These are phyloP conservation scores for Halophytophthora polymorphica DNA, from an alignment of 352 stramenopile genomes.

Conservation along the genomic window DNA sequence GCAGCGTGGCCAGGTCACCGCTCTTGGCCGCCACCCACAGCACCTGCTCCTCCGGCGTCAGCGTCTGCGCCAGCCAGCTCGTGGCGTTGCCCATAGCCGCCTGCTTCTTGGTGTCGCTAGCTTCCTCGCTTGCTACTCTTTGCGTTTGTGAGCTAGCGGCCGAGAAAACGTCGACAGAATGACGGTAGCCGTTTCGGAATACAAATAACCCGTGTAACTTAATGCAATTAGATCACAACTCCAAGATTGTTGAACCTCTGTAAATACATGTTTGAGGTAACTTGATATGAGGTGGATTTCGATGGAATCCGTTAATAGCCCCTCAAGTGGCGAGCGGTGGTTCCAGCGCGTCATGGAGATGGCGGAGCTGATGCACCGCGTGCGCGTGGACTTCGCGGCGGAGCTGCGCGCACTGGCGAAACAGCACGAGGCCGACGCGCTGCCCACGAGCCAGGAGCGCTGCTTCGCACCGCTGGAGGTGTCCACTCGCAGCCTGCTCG, in stretches of 20 bases:
- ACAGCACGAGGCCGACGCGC: not conserved
- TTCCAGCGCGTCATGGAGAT: not conserved
- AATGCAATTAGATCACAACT: not conserved
- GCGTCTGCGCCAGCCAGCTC: slow-evolving; percentile 68
- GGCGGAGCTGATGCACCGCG: not conserved
- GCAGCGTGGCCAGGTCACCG: slow-evolving; percentile 52
- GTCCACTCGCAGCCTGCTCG: not conserved
- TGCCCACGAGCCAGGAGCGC: not conserved
- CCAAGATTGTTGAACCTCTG: not conserved
- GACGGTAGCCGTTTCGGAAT: not conserved
- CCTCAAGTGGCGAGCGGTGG: no score
- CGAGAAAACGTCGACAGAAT: not conserved
- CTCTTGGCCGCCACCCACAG: slow-evolving; percentile 76
- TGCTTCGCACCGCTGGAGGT: slow-evolving; percentile 2
- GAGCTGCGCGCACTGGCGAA: slow-evolving; percentile 11
- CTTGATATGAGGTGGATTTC: not conserved
- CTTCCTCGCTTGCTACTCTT: slow-evolving; percentile 2
- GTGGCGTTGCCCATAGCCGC: slow-evolving; percentile 66
- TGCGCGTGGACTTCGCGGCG: slow-evolving; percentile 1
- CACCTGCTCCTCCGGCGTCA: slow-evolving; percentile 73
- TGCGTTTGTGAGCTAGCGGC: slow-evolving; percentile 4
- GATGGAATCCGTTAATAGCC: no score
- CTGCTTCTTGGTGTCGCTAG: not conserved
- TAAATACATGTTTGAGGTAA: not conserved
- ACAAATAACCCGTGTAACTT: not conserved